A percentile compares a stretch with the other conserved stretches of the same genome.
phyloP scores from a whole-genome alignment of 495 filamentous ascomycete genomes.

The Trichoderma reesei region DNA sequence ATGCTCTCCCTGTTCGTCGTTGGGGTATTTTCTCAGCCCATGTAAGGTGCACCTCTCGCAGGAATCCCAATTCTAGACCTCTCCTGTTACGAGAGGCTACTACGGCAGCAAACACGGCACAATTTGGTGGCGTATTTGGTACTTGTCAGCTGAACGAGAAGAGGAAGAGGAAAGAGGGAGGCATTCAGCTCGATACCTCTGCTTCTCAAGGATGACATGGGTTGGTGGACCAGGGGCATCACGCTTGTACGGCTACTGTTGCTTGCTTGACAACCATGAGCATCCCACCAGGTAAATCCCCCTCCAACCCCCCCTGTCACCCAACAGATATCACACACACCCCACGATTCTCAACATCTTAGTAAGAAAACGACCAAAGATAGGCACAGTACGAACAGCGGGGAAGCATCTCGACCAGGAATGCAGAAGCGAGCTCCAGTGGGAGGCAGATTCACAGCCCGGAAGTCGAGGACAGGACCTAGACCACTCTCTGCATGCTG shows the following conservation, averaged over 20 bases:
- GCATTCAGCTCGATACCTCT: background rate
- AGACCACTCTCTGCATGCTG: constrained; percentile 1
- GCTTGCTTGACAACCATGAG: background rate
- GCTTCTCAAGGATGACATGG: background rate
- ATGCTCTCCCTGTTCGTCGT: background rate
- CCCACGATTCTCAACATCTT: background rate
- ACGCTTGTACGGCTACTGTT: background rate
- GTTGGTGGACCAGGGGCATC: background rate
- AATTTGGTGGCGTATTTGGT: too few relatives aligned
- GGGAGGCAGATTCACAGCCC: background rate
- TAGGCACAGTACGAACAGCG: background rate
- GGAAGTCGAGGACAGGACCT: background rate
- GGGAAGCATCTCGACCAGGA: background rate
- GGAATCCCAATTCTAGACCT: background rate
- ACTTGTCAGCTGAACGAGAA: background rate
- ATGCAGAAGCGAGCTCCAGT: background rate
- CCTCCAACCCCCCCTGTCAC: background rate
- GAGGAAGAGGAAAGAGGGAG: background rate
- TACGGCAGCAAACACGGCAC: background rate
- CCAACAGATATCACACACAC: background rate
- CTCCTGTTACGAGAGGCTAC: background rate
- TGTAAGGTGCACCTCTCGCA: background rate
- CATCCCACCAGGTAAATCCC: background rate
- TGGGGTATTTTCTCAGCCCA: background rate
- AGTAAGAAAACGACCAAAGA: background rate